Evolutionary conservation across 345 rosid genomes (phyloP), one percentile per base, ranked within the genome.

Genomic region (Hibiscus syriacus): DNA sequence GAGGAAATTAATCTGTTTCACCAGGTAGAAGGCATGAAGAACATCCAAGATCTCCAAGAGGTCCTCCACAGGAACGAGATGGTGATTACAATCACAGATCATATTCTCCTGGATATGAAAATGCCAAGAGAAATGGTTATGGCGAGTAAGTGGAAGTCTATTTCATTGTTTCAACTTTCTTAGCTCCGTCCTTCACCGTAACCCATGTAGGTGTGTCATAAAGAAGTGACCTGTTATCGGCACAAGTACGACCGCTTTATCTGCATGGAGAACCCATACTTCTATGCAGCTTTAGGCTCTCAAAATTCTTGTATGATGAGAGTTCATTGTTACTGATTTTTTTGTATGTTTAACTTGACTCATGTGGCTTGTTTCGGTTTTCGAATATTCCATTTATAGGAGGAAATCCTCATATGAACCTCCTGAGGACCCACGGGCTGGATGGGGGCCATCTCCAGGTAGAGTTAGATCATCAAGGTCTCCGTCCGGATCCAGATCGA

Each of bases 401-500:
- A 85, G n/a, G 32, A 29, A 84, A 78, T 55, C 78, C 2, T 68
- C 68, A 1, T 81, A 81, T 52, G 87, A 75, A 57, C 50, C n/a
- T n/a, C n/a, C 76, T 19, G 90, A 76, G 64, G 85, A 84, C 55
- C 73, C 72, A 17, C 76, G 78, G 20, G 83, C 74, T 60, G 80
- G 68, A 14, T 76, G 84, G 85, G 80, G 84, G 74, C 39, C 69
- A 1, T 68, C 83, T 1, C 81, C 80, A 49, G 78, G 85, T 26
- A 39, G 13, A 12, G 12, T 39, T 39, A 58, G 82, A 7, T 83
- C 90, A 29, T 82, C 90, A 34, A 83, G 90, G 77, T 85, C 95
- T 2, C 89, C 85, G 5, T 81, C 88, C 0, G 88, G 90, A 45
- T 88, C 95, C 16, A 74, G 95, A 67, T 88, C 97, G 19, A 78